Conservation (phyloP, 148 eudicot species). For the Heliosperma pusillum region DNA sequence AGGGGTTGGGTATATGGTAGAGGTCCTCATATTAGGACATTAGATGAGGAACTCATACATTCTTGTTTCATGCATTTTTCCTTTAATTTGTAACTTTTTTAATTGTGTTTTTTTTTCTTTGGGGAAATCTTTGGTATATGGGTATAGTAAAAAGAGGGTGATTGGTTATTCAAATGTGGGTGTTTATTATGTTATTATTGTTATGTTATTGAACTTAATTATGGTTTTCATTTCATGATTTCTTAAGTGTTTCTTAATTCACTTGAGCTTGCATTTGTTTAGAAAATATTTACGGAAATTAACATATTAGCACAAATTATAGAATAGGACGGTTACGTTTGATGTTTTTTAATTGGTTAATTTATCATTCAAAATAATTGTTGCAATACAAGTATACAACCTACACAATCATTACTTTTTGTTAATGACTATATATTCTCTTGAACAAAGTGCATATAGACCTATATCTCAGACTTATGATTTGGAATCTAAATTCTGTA, state of each 20-base stretch:
- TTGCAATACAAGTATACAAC: no score
- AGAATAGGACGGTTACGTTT: no score
- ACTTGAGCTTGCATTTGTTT: neutral
- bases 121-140: slow-evolving; percentile 28
- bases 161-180: slow-evolving; percentile 27
- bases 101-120: slow-evolving; percentile 3
- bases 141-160: slow-evolving; percentile 37
- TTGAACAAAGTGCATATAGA: slow-evolving; percentile 1
- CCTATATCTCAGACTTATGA: neutral
- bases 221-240: neutral
- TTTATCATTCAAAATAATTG: no score
- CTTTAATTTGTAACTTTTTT: slow-evolving; percentile 3
- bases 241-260: neutral
- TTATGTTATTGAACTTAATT: slow-evolving; percentile 2
- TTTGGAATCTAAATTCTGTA: slow-evolving; percentile 4
- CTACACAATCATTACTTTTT: no score
- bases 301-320: neutral
- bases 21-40: slow-evolving; percentile 24
- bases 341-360: no score
- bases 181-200: slow-evolving; percentile 7
- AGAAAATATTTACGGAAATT: neutral
- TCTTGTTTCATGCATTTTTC: slow-evolving; percentile 3
- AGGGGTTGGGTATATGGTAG: slow-evolving; percentile 28
- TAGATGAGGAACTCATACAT: slow-evolving; percentile 30
- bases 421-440: neutral